Percentiles rank a stretch among this genome's conserved stretches.
Evolutionary conservation across 2,329 filamentous ascomycete genomes (phyloP).

Genomic region (Coleophoma eucalyptorum): DNA sequence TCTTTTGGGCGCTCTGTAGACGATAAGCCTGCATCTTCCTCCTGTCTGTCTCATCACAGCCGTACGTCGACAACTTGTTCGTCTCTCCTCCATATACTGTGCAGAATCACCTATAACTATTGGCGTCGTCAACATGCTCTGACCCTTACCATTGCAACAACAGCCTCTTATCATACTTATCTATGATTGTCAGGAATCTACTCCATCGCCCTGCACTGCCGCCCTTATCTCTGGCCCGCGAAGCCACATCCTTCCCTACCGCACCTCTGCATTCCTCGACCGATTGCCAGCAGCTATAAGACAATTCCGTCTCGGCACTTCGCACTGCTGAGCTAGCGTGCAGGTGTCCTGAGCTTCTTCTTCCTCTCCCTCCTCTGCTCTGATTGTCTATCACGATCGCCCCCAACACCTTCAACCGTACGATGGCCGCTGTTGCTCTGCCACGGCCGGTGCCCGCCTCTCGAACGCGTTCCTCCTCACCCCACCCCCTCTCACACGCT

Average conservation of each 20-base stretch:
- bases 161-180: no score
- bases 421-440: constrained; percentile 29
- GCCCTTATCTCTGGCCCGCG: not conserved
- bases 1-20: not conserved
- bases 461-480: constrained; percentile 30
- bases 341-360: not conserved
- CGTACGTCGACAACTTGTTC: no score
- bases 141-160: no score
- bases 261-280: not conserved
- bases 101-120: no score
- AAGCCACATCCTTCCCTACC: not conserved
- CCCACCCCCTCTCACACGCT: constrained; percentile 43
- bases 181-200: no score
- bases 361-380: not conserved
- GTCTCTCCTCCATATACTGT: no score
- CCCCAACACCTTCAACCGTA: not conserved
- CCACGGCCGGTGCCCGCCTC: constrained; percentile 21
- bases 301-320: not conserved
- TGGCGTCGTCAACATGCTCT: no score
- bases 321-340: not conserved
- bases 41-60: no score
- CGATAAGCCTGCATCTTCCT: not conserved
- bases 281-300: not conserved
- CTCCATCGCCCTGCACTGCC: not conserved
- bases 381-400: not conserved